These are phyloP conservation scores for Zygosaccharomyces pseudobailii DNA, from an alignment of 1,139 yeast genomes.

Conservation along the genomic window DNA sequence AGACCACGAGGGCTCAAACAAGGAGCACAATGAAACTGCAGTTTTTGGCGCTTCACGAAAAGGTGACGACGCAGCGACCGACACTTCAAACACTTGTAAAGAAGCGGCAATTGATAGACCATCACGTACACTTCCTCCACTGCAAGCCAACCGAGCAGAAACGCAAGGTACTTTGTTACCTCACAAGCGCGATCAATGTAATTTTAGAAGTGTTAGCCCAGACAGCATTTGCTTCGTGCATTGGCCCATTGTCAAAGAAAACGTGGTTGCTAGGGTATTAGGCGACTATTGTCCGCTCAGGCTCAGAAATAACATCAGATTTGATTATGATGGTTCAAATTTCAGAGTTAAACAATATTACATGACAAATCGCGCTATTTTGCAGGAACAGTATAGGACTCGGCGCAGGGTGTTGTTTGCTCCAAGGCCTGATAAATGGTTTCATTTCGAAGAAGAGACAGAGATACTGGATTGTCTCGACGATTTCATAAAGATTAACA, in stretches of 20 bases:
- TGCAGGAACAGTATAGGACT: conserved; percentile 6
- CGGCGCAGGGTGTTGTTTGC: conserved; percentile 4
- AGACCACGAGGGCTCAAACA: background rate
- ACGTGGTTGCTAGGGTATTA: conserved; percentile 4
- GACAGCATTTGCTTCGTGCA: conserved; percentile 2
- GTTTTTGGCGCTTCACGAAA: no score
- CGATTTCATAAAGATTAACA: conserved; percentile 7
- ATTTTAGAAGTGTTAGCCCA: background rate
- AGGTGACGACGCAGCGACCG: no score
- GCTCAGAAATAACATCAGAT: conserved; percentile 6
- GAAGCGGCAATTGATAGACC: background rate
- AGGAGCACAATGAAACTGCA: no score
- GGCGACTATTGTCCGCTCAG: conserved; percentile 10
- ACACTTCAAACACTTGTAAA: no score
- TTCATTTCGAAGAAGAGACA: conserved; percentile 8
- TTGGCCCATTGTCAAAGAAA: conserved; percentile 5
- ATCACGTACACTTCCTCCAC: background rate
- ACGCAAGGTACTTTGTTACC: background rate
- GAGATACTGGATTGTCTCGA: conserved; percentile 8
- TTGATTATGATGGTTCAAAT: conserved; percentile 7
- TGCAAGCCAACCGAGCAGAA: background rate
- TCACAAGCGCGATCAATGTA: background rate
- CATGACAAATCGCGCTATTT: conserved; percentile 3
- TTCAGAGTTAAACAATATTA: conserved; percentile 3
- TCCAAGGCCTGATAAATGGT: conserved; percentile 5